Evolutionary conservation across 148 eudicot species (phyloP).

Genomic region (Heliosperma pusillum): DNA sequence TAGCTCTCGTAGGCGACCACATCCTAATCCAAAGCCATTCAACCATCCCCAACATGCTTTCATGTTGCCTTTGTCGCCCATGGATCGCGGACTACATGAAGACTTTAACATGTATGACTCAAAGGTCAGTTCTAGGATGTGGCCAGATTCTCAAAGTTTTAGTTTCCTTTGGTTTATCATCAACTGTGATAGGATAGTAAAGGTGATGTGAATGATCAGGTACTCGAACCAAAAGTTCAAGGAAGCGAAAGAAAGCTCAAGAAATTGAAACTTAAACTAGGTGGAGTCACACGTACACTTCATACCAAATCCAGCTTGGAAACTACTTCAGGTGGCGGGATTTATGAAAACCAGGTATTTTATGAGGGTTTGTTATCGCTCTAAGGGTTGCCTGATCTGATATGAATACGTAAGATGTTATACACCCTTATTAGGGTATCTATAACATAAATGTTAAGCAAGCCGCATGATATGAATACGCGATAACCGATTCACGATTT

Average conservation of each 20-base stretch:
- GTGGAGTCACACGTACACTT: constrained; percentile 33
- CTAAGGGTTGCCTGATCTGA: not conserved
- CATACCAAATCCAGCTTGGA: constrained; percentile 21
- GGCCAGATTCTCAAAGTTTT: not conserved
- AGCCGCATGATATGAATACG: too few species aligned
- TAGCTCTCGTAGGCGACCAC: constrained; percentile 36
- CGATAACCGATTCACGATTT: too few species aligned
- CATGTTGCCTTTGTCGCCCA: constrained; percentile 17
- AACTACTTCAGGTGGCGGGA: constrained; percentile 6
- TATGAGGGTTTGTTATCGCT: not conserved
- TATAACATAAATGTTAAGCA: too few species aligned
- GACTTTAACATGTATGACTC: constrained; percentile 20
- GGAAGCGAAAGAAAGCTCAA: constrained; percentile 30
- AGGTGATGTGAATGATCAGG: constrained; percentile 12
- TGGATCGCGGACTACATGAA: constrained; percentile 18
- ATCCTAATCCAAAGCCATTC: constrained; percentile 30
- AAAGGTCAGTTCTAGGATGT: constrained; percentile 12
- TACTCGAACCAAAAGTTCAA: constrained; percentile 11
- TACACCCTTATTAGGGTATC: too few species aligned
- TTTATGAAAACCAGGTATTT: constrained; percentile 20
- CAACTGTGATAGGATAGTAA: constrained; percentile 10
- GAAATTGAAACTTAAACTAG: constrained; percentile 42
- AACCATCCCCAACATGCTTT: constrained; percentile 20
- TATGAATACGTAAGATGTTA: too few species aligned
- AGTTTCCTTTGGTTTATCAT: not conserved